A percentile compares a stretch with the other conserved stretches of the same genome.
These are phyloP conservation scores for Phalaenopsis hybrid DNA, from an alignment of 116 monocot genomes.

Conservation along the genomic window DNA sequence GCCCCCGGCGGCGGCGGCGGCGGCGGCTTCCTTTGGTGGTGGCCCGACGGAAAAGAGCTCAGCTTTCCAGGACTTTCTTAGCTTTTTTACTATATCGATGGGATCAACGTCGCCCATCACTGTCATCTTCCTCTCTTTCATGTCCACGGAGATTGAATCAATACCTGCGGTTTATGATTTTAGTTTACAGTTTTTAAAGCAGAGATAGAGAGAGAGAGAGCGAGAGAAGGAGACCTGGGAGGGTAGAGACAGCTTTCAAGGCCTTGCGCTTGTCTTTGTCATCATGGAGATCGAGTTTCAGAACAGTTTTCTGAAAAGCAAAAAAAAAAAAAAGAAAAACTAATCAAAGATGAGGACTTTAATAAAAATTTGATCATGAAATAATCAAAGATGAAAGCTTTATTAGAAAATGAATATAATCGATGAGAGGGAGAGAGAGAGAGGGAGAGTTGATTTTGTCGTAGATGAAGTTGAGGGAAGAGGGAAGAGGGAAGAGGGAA, in stretches of 20 bases:
- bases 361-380: no score
- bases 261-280: constrained; percentile 77
- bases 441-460: no score
- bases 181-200: background rate
- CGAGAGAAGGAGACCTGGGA: constrained; percentile 30
- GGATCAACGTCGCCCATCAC: constrained; percentile 61
- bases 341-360: no score
- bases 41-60: constrained; percentile 49
- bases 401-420: no score
- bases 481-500: no score
- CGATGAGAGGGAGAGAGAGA: no score
- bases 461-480: no score
- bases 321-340: background rate
- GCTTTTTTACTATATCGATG: constrained; percentile 47
- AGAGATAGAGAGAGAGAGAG: constrained; percentile 7
- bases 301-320: constrained; percentile 42
- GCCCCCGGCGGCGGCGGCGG: constrained; percentile 1
- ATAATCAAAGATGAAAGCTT: no score
- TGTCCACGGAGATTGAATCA: constrained; percentile 54
- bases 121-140: constrained; percentile 58
- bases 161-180: constrained; percentile 33
- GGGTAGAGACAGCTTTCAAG: constrained; percentile 52
- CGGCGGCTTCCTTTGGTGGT: constrained; percentile 27
- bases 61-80: constrained; percentile 53
- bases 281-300: constrained; percentile 64